Conservation (phyloP, 1,284 basidiomycete species). For the Ustilago lituana region DNA sequence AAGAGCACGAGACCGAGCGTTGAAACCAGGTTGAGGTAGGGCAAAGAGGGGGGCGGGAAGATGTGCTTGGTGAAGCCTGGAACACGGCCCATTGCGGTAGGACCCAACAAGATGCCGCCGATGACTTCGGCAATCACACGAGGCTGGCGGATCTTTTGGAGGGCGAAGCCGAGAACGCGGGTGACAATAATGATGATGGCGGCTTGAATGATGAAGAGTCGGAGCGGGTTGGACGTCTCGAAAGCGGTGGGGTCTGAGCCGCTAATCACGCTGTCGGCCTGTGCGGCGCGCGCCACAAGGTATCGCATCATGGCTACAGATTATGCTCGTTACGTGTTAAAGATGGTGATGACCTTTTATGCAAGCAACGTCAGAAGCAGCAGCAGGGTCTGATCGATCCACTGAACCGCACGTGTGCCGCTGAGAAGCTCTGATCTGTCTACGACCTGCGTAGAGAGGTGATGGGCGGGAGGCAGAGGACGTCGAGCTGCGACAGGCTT, state of each 20-base stretch:
- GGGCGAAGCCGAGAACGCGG: slow-evolving; percentile 75
- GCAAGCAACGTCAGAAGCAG: too few relatives aligned
- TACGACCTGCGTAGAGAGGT: slow-evolving; percentile 13
- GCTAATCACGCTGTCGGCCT: slow-evolving; percentile 70
- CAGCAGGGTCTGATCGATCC: too few relatives aligned
- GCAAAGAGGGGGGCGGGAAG: slow-evolving; percentile 71
- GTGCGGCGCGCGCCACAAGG: slow-evolving; percentile 41
- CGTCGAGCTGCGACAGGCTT: background rate
- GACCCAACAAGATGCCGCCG: slow-evolving; percentile 77
- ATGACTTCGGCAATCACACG: slow-evolving; percentile 88
- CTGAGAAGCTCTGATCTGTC: background rate
- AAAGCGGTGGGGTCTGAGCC: slow-evolving; percentile 76
- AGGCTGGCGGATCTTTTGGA: slow-evolving; percentile 80
- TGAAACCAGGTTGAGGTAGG: slow-evolving; percentile 87
- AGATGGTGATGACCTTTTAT: too few relatives aligned
- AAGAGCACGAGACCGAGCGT: slow-evolving; percentile 77
- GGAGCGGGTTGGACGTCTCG: slow-evolving; percentile 76
- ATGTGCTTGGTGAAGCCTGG: slow-evolving; percentile 63
- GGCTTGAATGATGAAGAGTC: slow-evolving; percentile 84
- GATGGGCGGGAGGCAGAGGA: background rate
- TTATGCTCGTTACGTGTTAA: background rate
- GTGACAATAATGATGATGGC: slow-evolving; percentile 73
- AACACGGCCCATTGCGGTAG: slow-evolving; percentile 62
- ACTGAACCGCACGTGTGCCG: too few relatives aligned
- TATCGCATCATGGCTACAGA: slow-evolving; percentile 16